These are phyloP conservation scores for Fragaria iinumae DNA, from an alignment of 306 rosid genomes.

Conservation along the genomic window DNA sequence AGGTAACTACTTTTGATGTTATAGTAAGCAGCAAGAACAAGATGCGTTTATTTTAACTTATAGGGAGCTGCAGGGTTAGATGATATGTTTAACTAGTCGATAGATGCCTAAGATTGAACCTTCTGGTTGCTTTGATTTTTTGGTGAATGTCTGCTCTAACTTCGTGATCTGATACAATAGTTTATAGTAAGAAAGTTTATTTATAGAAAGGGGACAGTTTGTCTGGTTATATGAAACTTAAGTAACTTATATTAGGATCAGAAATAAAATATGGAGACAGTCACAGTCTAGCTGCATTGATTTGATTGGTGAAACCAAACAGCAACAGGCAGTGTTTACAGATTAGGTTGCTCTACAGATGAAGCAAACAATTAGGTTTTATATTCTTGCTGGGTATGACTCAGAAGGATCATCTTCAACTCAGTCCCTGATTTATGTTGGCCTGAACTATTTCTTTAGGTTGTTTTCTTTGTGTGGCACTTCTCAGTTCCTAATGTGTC, in stretches of 20 bases:
- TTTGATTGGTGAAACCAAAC: not conserved
- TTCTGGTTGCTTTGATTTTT: not conserved
- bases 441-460: not conserved
- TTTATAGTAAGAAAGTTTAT: not conserved
- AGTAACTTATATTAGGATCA: not conserved
- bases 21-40: too few species aligned
- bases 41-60: too few species aligned
- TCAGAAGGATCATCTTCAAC: conserved; percentile 4
- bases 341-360: not conserved
- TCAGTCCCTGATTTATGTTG: not conserved
- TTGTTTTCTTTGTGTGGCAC: too few species aligned
- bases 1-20: not conserved
- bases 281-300: not conserved
- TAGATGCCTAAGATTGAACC: not conserved
- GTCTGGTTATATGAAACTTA: not conserved
- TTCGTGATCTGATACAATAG: conserved; percentile 4
- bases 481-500: not conserved
- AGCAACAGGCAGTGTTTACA: not conserved
- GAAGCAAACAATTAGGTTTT: not conserved
- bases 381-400: not conserved
- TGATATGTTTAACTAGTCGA: not conserved
- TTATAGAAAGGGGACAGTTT: not conserved
- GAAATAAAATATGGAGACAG: not conserved
- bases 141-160: not conserved
- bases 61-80: too few species aligned